phyloP scores from a whole-genome alignment of 805 yeast genomes.

The Sugiyamaella boreocaroliniensis region DNA sequence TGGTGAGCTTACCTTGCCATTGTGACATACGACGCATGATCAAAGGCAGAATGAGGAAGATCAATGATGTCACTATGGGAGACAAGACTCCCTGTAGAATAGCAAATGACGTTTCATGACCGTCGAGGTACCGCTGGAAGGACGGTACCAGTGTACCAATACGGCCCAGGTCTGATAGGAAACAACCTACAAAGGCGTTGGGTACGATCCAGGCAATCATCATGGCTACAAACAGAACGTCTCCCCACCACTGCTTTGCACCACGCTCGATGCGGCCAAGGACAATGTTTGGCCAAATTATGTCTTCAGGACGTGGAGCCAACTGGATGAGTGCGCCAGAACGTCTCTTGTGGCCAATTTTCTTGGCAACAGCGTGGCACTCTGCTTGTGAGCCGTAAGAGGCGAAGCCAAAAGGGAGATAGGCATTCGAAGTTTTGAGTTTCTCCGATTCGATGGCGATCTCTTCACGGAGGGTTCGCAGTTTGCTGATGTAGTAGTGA shows the following conservation, averaged over 20 bases:
- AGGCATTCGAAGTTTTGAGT: constrained; percentile 11
- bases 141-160: constrained; percentile 33
- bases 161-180: constrained; percentile 32
- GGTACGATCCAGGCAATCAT: constrained; percentile 35
- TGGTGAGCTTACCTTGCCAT: constrained; percentile 34
- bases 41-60: constrained; percentile 32
- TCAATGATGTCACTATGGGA: constrained; percentile 30
- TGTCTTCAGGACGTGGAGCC: constrained; percentile 33
- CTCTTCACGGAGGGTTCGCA: constrained; percentile 16
- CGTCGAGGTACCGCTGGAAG: constrained; percentile 25
- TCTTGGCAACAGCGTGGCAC: constrained; percentile 21
- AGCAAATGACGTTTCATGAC: constrained; percentile 25
- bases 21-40: constrained; percentile 32
- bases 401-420: constrained; percentile 14
- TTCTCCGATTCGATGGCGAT: constrained; percentile 16
- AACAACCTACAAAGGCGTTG: constrained; percentile 36
- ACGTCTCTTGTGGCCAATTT: neutral
- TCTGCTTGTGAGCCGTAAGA: constrained; percentile 22
- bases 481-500: constrained; percentile 20
- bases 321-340: constrained; percentile 19
- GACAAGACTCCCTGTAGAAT: constrained; percentile 36
- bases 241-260: constrained; percentile 30
- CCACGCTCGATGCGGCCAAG: constrained; percentile 25
- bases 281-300: constrained; percentile 32
- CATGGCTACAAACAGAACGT: constrained; percentile 25